These are phyloP conservation scores for Nevesoporus exiguus DNA, from an alignment of 768 basidiomycete species.

Conservation along the genomic window DNA sequence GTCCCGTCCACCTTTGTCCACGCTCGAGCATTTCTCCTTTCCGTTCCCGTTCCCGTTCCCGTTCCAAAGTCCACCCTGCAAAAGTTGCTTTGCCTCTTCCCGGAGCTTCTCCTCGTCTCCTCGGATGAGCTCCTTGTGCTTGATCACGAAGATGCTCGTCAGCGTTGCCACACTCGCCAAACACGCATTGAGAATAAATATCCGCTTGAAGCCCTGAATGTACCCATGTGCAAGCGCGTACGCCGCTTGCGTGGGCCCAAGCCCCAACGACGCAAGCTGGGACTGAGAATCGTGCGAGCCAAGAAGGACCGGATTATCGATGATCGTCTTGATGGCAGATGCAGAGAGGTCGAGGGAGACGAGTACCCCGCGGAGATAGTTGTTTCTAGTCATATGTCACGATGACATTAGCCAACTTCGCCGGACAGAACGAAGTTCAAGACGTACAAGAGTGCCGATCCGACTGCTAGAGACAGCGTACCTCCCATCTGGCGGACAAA, in stretches of 20 bases:
- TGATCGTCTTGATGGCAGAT: not conserved
- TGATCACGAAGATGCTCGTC: conserved; percentile 1
- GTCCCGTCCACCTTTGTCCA: not conserved
- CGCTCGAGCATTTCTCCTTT: not conserved
- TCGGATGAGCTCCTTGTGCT: not conserved
- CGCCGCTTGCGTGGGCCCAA: not conserved
- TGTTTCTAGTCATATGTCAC: not conserved
- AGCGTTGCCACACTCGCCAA: not conserved
- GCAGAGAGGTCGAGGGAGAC: not conserved
- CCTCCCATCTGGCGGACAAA: not conserved
- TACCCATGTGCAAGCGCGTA: not conserved
- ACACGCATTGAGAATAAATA: not conserved
- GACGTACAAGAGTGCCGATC: not conserved
- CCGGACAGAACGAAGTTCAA: not conserved
- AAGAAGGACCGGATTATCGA: not conserved
- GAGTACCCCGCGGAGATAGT: not conserved
- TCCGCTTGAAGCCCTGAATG: not conserved
- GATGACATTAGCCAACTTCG: not conserved
- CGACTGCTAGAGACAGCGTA: not conserved
- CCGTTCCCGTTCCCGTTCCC: no score
- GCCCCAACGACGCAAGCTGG: not conserved
- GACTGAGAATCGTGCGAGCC: not conserved
- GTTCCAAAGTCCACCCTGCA: no score
- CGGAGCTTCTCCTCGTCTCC: not conserved
- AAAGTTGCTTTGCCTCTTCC: not conserved